Evolutionary conservation across 2,329 filamentous ascomycete genomes (phyloP).

Genomic region (Alternaria postmessia): DNA sequence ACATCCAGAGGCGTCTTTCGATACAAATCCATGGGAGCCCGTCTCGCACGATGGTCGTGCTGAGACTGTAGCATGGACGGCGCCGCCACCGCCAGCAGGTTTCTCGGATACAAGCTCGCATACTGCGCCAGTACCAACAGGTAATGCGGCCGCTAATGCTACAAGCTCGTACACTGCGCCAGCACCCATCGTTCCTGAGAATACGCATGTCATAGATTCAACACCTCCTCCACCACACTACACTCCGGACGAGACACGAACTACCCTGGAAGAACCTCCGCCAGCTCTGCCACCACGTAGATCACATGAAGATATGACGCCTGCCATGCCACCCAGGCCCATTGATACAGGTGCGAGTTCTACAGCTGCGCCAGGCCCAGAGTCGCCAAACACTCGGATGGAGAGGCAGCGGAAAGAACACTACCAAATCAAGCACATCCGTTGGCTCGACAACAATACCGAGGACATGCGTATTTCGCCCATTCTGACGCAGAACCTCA

Average conservation of each 20-base stretch:
- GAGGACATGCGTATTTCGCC: slow-evolving; percentile 77
- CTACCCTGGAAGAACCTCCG: slow-evolving; percentile 30
- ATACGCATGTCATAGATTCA: slow-evolving; percentile 35
- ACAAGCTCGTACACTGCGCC: slow-evolving; percentile 29
- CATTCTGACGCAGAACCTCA: slow-evolving; percentile 89
- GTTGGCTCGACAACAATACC: slow-evolving; percentile 75
- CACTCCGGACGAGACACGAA: slow-evolving; percentile 11
- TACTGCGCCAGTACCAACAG: background rate
- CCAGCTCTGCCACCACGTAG: slow-evolving; percentile 45
- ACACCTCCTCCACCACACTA: slow-evolving; percentile 14
- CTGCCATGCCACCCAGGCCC: slow-evolving; percentile 47
- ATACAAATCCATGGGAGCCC: slow-evolving; percentile 40
- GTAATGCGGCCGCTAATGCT: slow-evolving; percentile 9
- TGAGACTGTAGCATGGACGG: background rate
- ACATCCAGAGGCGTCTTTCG: slow-evolving; percentile 34
- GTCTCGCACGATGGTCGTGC: slow-evolving; percentile 5
- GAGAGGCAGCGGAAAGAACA: slow-evolving; percentile 71
- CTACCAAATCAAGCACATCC: slow-evolving; percentile 91
- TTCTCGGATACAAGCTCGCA: background rate
- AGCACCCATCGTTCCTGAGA: slow-evolving; percentile 36
- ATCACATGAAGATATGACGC: slow-evolving; percentile 45
- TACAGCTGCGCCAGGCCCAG: slow-evolving; percentile 34
- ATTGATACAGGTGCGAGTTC: slow-evolving; percentile 33
- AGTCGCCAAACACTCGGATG: slow-evolving; percentile 52
- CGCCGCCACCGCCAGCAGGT: background rate